Percentiles rank a stretch among this genome's conserved stretches.
Evolutionary conservation across 176 grass and related monocot genomes (phyloP).

Genomic region (Tuctoria greenei): DNA sequence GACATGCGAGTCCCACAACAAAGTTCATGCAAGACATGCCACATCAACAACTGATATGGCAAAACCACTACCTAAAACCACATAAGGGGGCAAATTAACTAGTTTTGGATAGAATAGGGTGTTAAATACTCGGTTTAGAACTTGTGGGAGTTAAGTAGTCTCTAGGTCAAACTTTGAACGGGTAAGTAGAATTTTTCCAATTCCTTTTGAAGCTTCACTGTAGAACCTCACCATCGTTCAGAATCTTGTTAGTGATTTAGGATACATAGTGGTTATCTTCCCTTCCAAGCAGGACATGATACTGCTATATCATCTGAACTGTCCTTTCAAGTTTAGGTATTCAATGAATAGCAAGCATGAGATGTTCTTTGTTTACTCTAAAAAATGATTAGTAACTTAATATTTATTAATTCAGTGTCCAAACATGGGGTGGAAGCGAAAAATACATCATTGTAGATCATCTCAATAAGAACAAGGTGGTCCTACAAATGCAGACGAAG

Average conservation of each 20-base stretch:
- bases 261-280: constrained; percentile 9
- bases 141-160: too few relatives aligned
- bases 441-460: constrained; percentile 36
- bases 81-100: too few relatives aligned
- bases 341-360: not conserved
- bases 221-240: not conserved
- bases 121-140: too few relatives aligned
- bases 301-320: not conserved
- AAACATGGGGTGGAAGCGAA: constrained; percentile 45
- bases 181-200: too few relatives aligned
- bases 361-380: not conserved
- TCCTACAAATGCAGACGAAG: constrained; percentile 15
- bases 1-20: too few relatives aligned
- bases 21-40: too few relatives aligned
- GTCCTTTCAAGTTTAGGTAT: constrained; percentile 17
- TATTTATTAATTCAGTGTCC: not conserved
- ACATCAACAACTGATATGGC: too few relatives aligned
- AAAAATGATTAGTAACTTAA: not conserved
- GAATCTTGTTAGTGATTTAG: not conserved
- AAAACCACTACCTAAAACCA: too few relatives aligned
- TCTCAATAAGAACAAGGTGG: constrained; percentile 26
- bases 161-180: too few relatives aligned
- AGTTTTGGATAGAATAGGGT: too few relatives aligned
- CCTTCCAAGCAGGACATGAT: not conserved
- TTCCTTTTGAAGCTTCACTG: not conserved